Evolutionary conservation across 2,329 filamentous ascomycete species (phyloP).

Genomic region (Bipolaris sorokiniana): DNA sequence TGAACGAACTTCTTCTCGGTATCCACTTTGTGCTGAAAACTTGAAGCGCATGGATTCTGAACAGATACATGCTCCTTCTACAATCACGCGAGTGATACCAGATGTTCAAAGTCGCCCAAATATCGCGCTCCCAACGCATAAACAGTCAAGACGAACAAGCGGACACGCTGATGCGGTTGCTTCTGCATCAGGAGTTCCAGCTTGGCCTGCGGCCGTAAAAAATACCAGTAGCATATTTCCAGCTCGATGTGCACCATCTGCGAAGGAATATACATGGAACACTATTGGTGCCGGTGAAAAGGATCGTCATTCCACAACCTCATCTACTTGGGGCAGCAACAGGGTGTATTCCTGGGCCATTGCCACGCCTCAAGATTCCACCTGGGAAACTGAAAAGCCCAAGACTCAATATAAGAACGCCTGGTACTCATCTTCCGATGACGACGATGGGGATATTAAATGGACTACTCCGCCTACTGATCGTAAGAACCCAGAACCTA

Average conservation of each 20-base stretch:
- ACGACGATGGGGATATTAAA: neutral
- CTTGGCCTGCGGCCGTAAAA: conserved; percentile 6
- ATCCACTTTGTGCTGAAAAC: neutral
- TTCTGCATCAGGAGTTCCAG: conserved; percentile 6
- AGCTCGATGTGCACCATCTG: conserved; percentile 11
- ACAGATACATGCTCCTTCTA: neutral
- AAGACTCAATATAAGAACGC: neutral
- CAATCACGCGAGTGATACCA: neutral
- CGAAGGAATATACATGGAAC: neutral
- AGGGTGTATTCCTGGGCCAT: neutral
- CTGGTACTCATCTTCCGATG: neutral
- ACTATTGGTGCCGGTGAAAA: neutral
- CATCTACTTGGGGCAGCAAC: conserved; percentile 15
- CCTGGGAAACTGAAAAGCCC: neutral
- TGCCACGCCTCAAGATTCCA: neutral
- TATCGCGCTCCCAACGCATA: neutral
- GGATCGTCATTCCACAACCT: neutral
- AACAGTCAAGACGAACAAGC: neutral
- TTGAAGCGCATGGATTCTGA: neutral
- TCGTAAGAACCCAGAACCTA: no score
- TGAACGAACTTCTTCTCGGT: conserved; percentile 5
- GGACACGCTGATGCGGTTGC: neutral
- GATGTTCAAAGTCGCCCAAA: conserved; percentile 15
- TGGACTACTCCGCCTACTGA: no score
- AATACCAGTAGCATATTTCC: conserved; percentile 9